Evolutionary conservation across 2,329 filamentous ascomycete species (phyloP), one percentile per base, ranked within the genome.

Genomic region (Zasmidium citrigriseum): DNA sequence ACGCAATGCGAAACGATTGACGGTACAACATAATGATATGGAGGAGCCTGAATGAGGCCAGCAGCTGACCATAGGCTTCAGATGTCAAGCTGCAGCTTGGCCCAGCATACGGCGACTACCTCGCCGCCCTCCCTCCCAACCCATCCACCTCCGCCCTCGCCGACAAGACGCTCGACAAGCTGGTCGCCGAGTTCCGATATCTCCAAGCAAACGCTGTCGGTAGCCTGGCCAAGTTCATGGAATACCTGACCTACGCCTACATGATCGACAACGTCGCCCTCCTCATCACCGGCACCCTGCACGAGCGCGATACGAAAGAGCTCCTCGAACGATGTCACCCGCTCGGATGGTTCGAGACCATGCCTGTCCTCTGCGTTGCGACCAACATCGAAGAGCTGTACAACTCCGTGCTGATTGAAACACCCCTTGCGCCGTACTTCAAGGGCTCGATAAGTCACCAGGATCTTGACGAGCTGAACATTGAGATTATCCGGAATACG

Each of bases 211-310:
- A 99, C 73, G 90, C 93, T 24, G 91, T 91, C 1, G 95, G 95
- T 16, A 91, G 92, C 1, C 86, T 97, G 38, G 89, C 93, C 63
- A 92, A 91, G 73, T 99, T 99, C 77, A 92, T 99, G 86, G 92
- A 98, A 76, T 99, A 96, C 77, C 82, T 99, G 61, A 99, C 95
- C 1, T 99, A 99, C 75, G 93, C 93, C 62, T 99, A 99, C 83
- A 99, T 99, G 95, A 99, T 99, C 77, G 95, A 99, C 79, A 99
- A 99, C 71, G 92, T 99, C 54, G 95, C 96, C 41, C 88, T 99
- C 44, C 86, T 99, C 71, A 99, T 99, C 76, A 99, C 95, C 21
- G 95, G 95, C 62, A 99, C 95, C 12, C 85, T 99, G 25, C 95
- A 99, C 78, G 96, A 99, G 79, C 87, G 95, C 73, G 95, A 99